Evolutionary conservation across 2,329 filamentous ascomycete genomes (phyloP).

Genomic region (Gnomoniopsis smithogilvyi): DNA sequence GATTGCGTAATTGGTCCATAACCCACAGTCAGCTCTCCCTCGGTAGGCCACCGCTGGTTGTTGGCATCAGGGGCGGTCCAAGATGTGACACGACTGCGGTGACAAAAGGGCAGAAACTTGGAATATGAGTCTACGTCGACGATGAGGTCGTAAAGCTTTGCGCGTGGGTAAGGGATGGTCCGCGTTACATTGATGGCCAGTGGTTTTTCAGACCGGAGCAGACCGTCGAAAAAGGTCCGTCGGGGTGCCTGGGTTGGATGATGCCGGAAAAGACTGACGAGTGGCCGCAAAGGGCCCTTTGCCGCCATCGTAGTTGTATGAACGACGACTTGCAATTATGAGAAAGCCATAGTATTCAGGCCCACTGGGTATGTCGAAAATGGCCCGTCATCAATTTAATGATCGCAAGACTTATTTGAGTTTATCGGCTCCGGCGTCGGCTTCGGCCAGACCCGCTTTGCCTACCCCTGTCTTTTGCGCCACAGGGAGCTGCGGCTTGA

Average conservation of each 20-base stretch:
- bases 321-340: neutral
- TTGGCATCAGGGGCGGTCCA: slow-evolving; percentile 58
- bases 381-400: neutral
- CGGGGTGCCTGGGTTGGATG: neutral
- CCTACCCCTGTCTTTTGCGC: neutral
- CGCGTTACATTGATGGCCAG: slow-evolving; percentile 62
- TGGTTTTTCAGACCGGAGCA: slow-evolving; percentile 48
- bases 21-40: slow-evolving; percentile 78
- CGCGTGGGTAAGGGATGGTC: slow-evolving; percentile 70
- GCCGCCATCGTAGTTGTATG: slow-evolving; percentile 7
- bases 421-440: slow-evolving; percentile 16
- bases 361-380: neutral
- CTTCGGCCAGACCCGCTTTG: neutral
- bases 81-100: slow-evolving; percentile 69
- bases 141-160: slow-evolving; percentile 77
- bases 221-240: slow-evolving; percentile 15
- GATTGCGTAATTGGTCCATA: slow-evolving; percentile 81
- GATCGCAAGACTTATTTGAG: slow-evolving; percentile 8
- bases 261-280: slow-evolving; percentile 1
- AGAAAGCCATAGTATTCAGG: neutral
- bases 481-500: neutral
- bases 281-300: slow-evolving; percentile 7
- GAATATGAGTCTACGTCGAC: slow-evolving; percentile 84
- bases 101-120: slow-evolving; percentile 89
- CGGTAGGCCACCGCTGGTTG: slow-evolving; percentile 58